Evolutionary conservation across 768 basidiomycete genomes (phyloP).

Genomic region (Boletus sp.): DNA sequence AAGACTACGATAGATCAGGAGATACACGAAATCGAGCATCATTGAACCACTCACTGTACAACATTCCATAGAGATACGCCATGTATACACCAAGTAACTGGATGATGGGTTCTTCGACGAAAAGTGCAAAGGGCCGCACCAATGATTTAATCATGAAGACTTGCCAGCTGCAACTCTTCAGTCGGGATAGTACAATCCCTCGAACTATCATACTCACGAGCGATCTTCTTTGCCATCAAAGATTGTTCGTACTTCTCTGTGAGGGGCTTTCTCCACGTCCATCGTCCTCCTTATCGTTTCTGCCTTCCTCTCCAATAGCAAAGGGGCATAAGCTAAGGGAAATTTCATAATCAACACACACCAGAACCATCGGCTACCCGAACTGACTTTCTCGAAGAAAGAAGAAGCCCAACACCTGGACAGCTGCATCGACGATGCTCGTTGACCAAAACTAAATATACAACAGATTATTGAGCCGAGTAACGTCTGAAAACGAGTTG

Average conservation of each 20-base stretch:
- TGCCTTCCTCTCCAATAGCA: slow-evolving; percentile 51
- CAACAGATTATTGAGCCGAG: not conserved
- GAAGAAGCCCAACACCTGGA: slow-evolving; percentile 57
- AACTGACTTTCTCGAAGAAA: slow-evolving; percentile 62
- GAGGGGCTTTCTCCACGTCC: slow-evolving; percentile 46
- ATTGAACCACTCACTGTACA: slow-evolving; percentile 46
- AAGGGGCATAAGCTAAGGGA: slow-evolving; percentile 26
- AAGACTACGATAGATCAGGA: slow-evolving; percentile 46
- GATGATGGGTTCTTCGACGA: slow-evolving; percentile 60
- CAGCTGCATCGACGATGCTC: slow-evolving; percentile 49
- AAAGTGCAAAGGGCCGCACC: slow-evolving; percentile 66
- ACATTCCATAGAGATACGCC: slow-evolving; percentile 64
- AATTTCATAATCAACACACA: slow-evolving; percentile 14
- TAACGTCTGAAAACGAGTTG: not conserved
- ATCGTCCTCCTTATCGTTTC: slow-evolving; percentile 40
- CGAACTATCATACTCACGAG: slow-evolving; percentile 35
- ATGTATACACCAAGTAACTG: slow-evolving; percentile 68
- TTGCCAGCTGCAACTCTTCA: slow-evolving; percentile 42
- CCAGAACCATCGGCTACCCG: not conserved
- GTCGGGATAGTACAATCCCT: not conserved
- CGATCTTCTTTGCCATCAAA: slow-evolving; percentile 42
- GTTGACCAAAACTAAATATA: slow-evolving; percentile 61
- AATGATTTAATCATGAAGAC: slow-evolving; percentile 52
- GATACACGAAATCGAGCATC: not conserved
- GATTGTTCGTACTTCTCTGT: slow-evolving; percentile 44